A percentile compares a stretch with the other conserved stretches of the same genome.
Conservation (phyloP, 495 filamentous ascomycete genomes). For the Bombardia bombarda region DNA sequence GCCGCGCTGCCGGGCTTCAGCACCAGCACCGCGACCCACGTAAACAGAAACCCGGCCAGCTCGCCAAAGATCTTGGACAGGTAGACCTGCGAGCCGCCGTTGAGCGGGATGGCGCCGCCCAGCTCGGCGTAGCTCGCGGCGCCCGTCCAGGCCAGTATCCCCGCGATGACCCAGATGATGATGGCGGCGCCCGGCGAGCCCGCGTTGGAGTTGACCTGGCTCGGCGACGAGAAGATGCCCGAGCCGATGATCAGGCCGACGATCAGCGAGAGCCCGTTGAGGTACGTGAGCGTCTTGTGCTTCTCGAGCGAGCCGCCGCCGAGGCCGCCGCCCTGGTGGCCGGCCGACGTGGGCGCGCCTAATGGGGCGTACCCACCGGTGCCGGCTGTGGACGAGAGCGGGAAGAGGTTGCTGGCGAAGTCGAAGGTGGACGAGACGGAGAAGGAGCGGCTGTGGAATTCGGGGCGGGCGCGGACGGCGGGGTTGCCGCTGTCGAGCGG, state of each 20-base stretch:
- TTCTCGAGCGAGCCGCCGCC: conserved; percentile 68
- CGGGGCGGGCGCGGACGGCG: conserved; percentile 30
- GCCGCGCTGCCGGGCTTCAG: conserved; percentile 88
- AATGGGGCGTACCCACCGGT: conserved; percentile 71
- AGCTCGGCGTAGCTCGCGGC: conserved; percentile 94
- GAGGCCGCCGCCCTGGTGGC: conserved; percentile 34
- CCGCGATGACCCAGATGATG: conserved; percentile 85
- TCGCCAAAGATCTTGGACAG: conserved; percentile 95
- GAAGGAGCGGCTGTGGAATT: conserved; percentile 61
- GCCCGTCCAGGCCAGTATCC: conserved; percentile 89
- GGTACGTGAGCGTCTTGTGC: conserved; percentile 88
- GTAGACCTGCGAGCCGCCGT: conserved; percentile 90
- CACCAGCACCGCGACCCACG: conserved; percentile 91
- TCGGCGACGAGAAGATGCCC: conserved; percentile 92
- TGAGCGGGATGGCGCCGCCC: conserved; percentile 90
- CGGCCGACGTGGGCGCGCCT: conserved; percentile 55
- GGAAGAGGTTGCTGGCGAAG: conserved; percentile 84
- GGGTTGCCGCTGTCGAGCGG: conserved; percentile 57
- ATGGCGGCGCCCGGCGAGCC: conserved; percentile 88
- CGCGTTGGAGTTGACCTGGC: conserved; percentile 86
- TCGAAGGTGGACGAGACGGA: conserved; percentile 91
- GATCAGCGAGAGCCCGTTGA: conserved; percentile 86
- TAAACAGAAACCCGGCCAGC: conserved; percentile 83
- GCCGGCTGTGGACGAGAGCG: conserved; percentile 74
- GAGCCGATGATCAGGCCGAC: conserved; percentile 94